Conservation (phyloP, 768 basidiomycete genomes). For the Trametopsis cervina region DNA sequence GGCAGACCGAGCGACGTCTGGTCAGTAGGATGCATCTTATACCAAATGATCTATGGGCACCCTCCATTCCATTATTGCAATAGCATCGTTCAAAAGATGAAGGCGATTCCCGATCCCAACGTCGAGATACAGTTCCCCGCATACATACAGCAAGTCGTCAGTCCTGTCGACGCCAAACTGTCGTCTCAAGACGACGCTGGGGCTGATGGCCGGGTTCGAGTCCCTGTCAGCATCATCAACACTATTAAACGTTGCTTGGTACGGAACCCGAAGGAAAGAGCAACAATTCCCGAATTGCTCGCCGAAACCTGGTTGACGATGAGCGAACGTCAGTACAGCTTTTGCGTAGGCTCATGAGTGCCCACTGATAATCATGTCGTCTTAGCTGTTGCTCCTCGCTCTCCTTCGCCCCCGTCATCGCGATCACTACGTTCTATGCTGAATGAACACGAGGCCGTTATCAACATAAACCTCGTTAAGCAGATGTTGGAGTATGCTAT, state of each 20-base stretch:
- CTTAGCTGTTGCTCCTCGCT: background rate
- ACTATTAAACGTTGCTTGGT: slow-evolving; percentile 78
- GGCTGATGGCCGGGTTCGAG: slow-evolving; percentile 55
- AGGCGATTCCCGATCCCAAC: slow-evolving; percentile 76
- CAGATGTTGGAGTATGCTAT: background rate
- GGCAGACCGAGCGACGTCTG: slow-evolving; percentile 95
- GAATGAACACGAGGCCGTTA: background rate
- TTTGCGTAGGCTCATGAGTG: background rate
- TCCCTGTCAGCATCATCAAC: slow-evolving; percentile 68
- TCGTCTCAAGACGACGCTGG: background rate
- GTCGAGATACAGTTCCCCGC: slow-evolving; percentile 82
- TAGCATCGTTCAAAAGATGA: slow-evolving; percentile 84
- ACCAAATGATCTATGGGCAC: slow-evolving; percentile 96
- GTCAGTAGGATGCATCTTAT: slow-evolving; percentile 96
- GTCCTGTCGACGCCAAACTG: slow-evolving; percentile 41
- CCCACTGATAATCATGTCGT: background rate
- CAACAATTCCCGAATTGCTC: slow-evolving; percentile 83
- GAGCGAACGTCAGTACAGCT: slow-evolving; percentile 44
- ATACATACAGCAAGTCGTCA: slow-evolving; percentile 29
- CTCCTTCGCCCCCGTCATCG: background rate
- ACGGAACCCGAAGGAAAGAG: slow-evolving; percentile 74
- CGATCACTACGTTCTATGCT: background rate
- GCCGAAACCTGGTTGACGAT: slow-evolving; percentile 73
- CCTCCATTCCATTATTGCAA: slow-evolving; percentile 83
- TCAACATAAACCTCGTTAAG: background rate